phyloP scores from a whole-genome alignment of 257 asterid species.

The Scutellaria barbata region DNA sequence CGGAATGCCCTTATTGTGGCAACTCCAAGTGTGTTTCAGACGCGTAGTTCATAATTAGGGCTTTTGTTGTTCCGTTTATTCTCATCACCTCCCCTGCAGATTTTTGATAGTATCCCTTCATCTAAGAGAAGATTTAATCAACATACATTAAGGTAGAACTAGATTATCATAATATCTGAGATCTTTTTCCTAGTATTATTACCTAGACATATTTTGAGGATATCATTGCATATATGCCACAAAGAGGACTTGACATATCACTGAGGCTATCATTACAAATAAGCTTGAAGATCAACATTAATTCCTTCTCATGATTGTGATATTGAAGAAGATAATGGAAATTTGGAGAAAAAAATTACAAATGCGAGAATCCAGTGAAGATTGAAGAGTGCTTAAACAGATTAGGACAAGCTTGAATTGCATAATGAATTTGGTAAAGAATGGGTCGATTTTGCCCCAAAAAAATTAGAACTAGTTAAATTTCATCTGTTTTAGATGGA shows the following conservation, averaged over 20 bases:
- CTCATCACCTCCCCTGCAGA: slow-evolving; percentile 81
- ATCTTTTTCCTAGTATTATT: neutral
- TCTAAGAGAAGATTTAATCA: neutral
- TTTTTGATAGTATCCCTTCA: slow-evolving; percentile 76
- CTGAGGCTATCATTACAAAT: too few species aligned
- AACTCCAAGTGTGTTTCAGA: slow-evolving; percentile 81
- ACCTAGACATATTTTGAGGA: slow-evolving; percentile 78
- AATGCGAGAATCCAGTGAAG: too few species aligned
- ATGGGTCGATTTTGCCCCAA: too few species aligned
- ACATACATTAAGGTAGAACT: neutral
- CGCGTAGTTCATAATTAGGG: slow-evolving; percentile 76
- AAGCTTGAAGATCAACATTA: too few species aligned
- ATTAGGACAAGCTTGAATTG: too few species aligned
- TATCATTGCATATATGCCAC: slow-evolving; percentile 59
- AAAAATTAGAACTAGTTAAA: too few species aligned
- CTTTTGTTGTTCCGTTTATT: slow-evolving; percentile 83
- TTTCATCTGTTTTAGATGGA: too few species aligned
- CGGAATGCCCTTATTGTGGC: slow-evolving; percentile 70
- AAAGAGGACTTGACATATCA: slow-evolving; percentile 80
- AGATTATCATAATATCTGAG: neutral
- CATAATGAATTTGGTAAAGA: too few species aligned
- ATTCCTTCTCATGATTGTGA: too few species aligned
- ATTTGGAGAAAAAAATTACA: too few species aligned
- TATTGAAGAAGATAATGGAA: too few species aligned
- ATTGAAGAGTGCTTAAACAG: too few species aligned